Evolutionary conservation across 2,329 filamentous ascomycete genomes (phyloP), one percentile per base, ranked within the genome.

Genomic region (Sphaceloma murrayae): DNA sequence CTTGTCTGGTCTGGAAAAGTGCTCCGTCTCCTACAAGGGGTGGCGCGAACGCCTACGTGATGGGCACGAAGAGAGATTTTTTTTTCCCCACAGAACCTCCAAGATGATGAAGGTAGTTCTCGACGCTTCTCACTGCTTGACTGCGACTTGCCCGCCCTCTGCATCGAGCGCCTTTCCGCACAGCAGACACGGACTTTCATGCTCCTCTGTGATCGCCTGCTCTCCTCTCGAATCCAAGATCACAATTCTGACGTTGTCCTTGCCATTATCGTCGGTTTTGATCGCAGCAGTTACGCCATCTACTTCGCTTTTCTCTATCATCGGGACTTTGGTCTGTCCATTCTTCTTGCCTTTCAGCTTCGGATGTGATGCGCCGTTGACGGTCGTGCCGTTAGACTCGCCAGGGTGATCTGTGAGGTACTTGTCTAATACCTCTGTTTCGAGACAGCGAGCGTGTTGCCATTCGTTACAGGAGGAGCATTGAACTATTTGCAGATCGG

Each of bases 371-470:
- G 42, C 14, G 11, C 31, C 42, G 22, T 45, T 34, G 9, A 19
- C n/a, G 10, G 21, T 19, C 17, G 22, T 32, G 30, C 42, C 42
- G 17, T 45, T 45, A 3, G 30, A 27, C n/a, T 32, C 17, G 8
- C 9, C 21, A 13, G 30, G 19, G 19, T 29, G n/a, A 4, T 27
- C 31, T 5, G 30, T 24, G 11, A 45, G 21, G 13, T 45, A 45
- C 22, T 45, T 34, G 8, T 45, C 31, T 8, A 45, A 17, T 11
- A 7, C 42, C 10, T 56, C 46, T 19, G 51, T 50, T 10, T 55
- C 58, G 4, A 64, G 54, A 48, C 67, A 69, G 27, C 55, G 54
- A 16, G 57, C 59, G 46, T 69, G 67, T 18, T 67, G 56, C 66
- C 67, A 69, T n/a, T 55, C 55, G 5, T 58, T 52, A 49, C 67